Percentiles rank a stretch among this genome's conserved stretches.
Conservation (phyloP, 768 basidiomycete species). For the Pisolithus tinctorius region DNA sequence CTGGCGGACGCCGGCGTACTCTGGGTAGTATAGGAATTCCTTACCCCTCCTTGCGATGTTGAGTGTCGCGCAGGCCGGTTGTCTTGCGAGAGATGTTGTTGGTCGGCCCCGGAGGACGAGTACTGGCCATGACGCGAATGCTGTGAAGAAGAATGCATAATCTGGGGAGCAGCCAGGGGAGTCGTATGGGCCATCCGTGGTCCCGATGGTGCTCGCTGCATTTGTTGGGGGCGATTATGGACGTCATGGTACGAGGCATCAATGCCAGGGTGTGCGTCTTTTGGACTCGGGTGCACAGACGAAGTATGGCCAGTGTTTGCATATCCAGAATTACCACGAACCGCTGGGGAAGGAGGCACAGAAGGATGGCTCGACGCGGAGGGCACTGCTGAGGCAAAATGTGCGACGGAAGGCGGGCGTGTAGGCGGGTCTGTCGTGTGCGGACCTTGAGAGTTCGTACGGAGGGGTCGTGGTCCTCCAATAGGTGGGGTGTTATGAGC, state of each 20-base stretch:
- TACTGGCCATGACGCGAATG: slow-evolving; percentile 18
- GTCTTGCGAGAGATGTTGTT: slow-evolving; percentile 9
- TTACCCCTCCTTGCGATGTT: slow-evolving; percentile 15
- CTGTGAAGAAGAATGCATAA: slow-evolving; percentile 17
- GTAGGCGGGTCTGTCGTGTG: slow-evolving; percentile 18
- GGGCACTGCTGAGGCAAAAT: slow-evolving; percentile 2
- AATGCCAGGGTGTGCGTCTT: slow-evolving; percentile 7
- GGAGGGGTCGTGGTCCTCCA: slow-evolving; percentile 21
- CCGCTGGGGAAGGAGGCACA: slow-evolving; percentile 15
- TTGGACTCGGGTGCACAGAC: slow-evolving; percentile 21
- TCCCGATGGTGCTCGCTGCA: slow-evolving; percentile 15
- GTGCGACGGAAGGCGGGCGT: slow-evolving; percentile 19
- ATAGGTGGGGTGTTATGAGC: slow-evolving; percentile 17
- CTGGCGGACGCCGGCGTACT: slow-evolving; percentile 17
- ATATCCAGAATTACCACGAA: slow-evolving; percentile 10
- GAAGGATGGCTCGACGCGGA: slow-evolving; percentile 11
- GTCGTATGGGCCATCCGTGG: slow-evolving; percentile 15
- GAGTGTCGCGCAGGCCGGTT: slow-evolving; percentile 7
- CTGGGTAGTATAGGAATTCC: slow-evolving; percentile 28
- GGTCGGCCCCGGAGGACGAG: slow-evolving; percentile 2
- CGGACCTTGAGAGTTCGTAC: slow-evolving; percentile 22
- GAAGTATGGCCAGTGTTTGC: slow-evolving; percentile 10
- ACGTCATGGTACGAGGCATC: slow-evolving; percentile 8
- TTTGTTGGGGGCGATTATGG: slow-evolving; percentile 3
- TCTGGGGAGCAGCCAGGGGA: slow-evolving; percentile 16